Evolutionary conservation across 768 basidiomycete genomes (phyloP), one percentile per base, ranked within the genome.

Genomic region (Pisolithus tinctorius): DNA sequence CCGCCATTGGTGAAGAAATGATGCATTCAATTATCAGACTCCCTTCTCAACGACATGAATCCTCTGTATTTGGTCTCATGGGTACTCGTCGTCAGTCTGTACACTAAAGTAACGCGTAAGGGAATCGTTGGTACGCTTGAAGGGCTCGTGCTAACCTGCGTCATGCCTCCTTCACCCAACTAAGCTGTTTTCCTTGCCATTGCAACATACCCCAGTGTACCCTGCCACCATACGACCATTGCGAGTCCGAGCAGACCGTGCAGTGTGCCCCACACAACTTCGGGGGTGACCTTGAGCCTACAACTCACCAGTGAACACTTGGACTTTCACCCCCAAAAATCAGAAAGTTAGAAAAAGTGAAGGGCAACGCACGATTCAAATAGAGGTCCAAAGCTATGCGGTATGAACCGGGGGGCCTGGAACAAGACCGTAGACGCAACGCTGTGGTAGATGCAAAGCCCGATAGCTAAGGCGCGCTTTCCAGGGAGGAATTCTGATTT

Each of bases 191-290:
- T 56, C 26, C 73, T 69, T 30, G 73, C 66, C 59, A 75, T 66
- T 23, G 67, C 68, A 26, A 77, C 71, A 37, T 79, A 68, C 31
- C 72, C 77, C 45, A 89, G 69, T 2, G 88, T 91, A 16, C 64
- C 71, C 68, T 92, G 89, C 89, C 89, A 92, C 89, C 89, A 92
- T 3, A 78, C 63, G 7, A 86, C 78, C 75, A 91, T 84, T 48
- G 75, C 77, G 6, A 91, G 65, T 10, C 88, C 84, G 31, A 91
- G 52, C 43, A 86, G 16, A 16, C 89, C 89, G 56, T 92, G 89
- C 17, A 80, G 60, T 6, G 74, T 77, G 0, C 86, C 88, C 88
- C 88, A 90, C 1, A 81, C 67, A 26, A 71, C 62, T 64, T 92
- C 89, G 0, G 89, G 89, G 0, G 86, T 88, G 25, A 86, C 57